Evolutionary conservation across 164 flowering plant genomes (phyloP), one percentile per base, ranked within the genome.

Genomic region (Annona cherimola): DNA sequence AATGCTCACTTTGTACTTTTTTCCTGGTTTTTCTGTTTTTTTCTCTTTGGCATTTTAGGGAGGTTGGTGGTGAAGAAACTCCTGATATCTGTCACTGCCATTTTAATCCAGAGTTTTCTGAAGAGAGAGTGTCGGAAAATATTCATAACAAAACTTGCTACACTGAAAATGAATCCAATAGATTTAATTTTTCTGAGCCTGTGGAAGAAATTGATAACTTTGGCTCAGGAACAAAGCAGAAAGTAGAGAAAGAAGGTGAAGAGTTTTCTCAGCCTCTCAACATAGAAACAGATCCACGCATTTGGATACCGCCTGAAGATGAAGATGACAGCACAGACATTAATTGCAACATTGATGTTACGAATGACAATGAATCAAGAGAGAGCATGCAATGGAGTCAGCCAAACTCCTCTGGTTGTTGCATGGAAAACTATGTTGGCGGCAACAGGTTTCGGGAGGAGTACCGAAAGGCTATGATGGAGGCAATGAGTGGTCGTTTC

Each of bases 281-380:
- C 76, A 64, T 75, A 71, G 85, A 83, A 54, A 76, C 73, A 72
- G 84, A 85, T 61, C 42, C 71, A 8, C 18, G 66, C 41, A 74
- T 91, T 20, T 96, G 97, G 97, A 77, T 83, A 54, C 97, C 93
- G 26, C 99, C 99, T 11, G 91, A 87, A 63, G 82, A 95, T 66
- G 91, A 90, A 69, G 86, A 89, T 59, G 73, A 81, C n/a, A 90
- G 84, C 14, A 91, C 87, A 82, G 95, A 90, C 65, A 40, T 84
- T 67, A 86, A 84, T 62, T 77, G 83, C 50, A 85, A 83, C 71
- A 79, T 90, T 61, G 83, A 82, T 68, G 77, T 82, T 67, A 50
- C 57, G 2, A 85, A 89, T 63, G 97, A 88, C 39, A 91, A 88
- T 26, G 96, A 87, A 50, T 82, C 62, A 71, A 78, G 82, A 72